Base-by-base conservation (phyloP, 2,329 filamentous ascomycete genomes). In the Tolypocladium nubicola region DNA sequence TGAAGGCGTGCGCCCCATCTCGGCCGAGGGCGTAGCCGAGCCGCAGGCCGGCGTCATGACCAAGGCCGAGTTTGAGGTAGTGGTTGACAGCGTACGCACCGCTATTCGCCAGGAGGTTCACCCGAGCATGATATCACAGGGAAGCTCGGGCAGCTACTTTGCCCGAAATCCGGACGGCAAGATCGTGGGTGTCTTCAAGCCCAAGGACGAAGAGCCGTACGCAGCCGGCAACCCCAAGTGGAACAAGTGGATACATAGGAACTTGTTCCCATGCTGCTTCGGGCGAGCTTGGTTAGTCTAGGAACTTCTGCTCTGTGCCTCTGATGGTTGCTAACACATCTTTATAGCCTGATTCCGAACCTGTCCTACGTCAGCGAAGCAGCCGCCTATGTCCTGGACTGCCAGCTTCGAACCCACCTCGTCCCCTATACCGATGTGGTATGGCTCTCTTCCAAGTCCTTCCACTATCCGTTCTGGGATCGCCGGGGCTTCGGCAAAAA, bases 211-310 rank as follows among this genome's bases (percentile, higher is more conserved):
- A 75, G 95, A 99, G 72, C 94, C 94, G 1, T 99, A 97, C 69
- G 94, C 94, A 1, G 94, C 90, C 38, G 88, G 90, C 64, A 99
- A 99, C 69, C 94, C 94, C 7, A 99, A 99, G 71, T 97, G 93
- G 93, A 97, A 95, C 65, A 99, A 99, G 74, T 99, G 94, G 94
- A 92, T 99, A 76, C 94, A 99, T 72, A 82, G 94, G 62, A 99
- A 99, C 70, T 71, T 99, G 62, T 97, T 99, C 65, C 94, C 94
- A 10, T 99, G 95, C 75, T 97, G 90, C 73, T 99, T 99, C 67
- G 94, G 94, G 21, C 81, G 94, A 67, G 92, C 93, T 52, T 97
- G 91, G 82, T 85, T 71, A 56, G 79, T 70, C 39, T 6, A 19
- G 2, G n/a, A 13, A 37, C 14, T 23, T 21, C 14, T 14, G 14